These are phyloP conservation scores for Chalciporus pseudorubinellus DNA, from an alignment of 768 basidiomycete species.

Conservation along the genomic window DNA sequence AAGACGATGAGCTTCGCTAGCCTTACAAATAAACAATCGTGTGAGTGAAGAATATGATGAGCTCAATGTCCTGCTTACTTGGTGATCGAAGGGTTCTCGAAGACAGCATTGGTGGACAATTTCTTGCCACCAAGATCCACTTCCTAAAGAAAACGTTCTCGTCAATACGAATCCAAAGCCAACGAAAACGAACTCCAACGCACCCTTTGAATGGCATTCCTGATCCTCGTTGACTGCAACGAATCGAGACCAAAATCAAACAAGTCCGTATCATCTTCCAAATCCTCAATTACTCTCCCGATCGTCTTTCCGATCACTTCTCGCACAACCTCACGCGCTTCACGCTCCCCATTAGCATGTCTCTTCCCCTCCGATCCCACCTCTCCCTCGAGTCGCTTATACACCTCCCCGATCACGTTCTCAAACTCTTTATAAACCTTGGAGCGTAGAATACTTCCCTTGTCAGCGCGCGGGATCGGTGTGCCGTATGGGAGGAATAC, in stretches of 20 bases:
- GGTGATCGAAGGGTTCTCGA: constrained; percentile 46
- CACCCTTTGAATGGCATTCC: constrained; percentile 47
- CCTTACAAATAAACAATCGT: constrained; percentile 5
- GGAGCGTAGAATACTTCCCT: constrained; percentile 48
- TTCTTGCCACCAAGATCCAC: constrained; percentile 22
- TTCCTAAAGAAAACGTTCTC: constrained; percentile 2
- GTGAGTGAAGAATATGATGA: neutral
- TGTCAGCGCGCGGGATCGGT: constrained; percentile 49
- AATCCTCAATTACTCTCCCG: constrained; percentile 11
- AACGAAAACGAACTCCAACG: constrained; percentile 22
- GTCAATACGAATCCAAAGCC: constrained; percentile 29
- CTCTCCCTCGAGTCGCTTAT: constrained; percentile 44
- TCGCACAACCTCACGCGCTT: constrained; percentile 13
- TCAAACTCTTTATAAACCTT: constrained; percentile 52
- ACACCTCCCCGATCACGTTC: constrained; percentile 39
- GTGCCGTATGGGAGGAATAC: constrained; percentile 47
- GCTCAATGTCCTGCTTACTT: constrained; percentile 25
- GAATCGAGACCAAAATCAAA: constrained; percentile 54
- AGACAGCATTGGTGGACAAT: constrained; percentile 38
- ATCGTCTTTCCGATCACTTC: constrained; percentile 22
- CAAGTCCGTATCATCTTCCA: constrained; percentile 38
- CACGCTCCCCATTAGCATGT: constrained; percentile 2
- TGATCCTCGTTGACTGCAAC: constrained; percentile 48
- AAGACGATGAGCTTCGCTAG: constrained; percentile 41
- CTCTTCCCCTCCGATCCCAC: constrained; percentile 24